Conservation (phyloP, 2,329 filamentous ascomycete genomes). For the Diaporthe vaccinii region DNA sequence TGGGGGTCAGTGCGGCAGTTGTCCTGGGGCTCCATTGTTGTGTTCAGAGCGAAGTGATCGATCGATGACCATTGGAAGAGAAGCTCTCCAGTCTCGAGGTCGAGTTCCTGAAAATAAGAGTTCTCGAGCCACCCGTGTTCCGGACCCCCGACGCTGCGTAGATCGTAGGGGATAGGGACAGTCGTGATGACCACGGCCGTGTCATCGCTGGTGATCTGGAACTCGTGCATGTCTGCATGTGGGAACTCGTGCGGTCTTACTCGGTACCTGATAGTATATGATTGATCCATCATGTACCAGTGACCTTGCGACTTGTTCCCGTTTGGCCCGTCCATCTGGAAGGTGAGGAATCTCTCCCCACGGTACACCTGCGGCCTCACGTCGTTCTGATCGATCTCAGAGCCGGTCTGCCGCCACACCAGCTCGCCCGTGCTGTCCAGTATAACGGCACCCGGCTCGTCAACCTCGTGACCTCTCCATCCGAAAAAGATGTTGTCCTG, state of each 20-base stretch:
- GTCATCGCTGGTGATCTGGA: slow-evolving; percentile 56
- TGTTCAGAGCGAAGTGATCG: slow-evolving; percentile 33
- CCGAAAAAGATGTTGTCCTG: slow-evolving; percentile 41
- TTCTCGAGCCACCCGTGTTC: slow-evolving; percentile 50
- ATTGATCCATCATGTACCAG: slow-evolving; percentile 41
- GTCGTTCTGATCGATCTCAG: slow-evolving; percentile 40
- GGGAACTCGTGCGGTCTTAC: slow-evolving; percentile 45
- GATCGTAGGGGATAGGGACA: slow-evolving; percentile 50
- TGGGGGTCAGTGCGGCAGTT: slow-evolving; percentile 36
- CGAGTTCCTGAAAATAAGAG: slow-evolving; percentile 56
- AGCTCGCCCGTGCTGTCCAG: slow-evolving; percentile 45
- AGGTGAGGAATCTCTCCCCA: slow-evolving; percentile 51
- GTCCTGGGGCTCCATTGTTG: slow-evolving; percentile 39
- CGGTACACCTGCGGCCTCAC: slow-evolving; percentile 49
- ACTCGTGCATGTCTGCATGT: slow-evolving; percentile 57
- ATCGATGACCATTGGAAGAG: slow-evolving; percentile 52
- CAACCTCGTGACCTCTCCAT: slow-evolving; percentile 41
- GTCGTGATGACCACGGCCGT: slow-evolving; percentile 59
- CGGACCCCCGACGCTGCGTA: slow-evolving; percentile 50
- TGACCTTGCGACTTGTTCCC: slow-evolving; percentile 34
- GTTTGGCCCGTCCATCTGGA: slow-evolving; percentile 47
- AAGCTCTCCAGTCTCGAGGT: slow-evolving; percentile 53
- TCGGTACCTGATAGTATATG: slow-evolving; percentile 36
- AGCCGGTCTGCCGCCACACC: slow-evolving; percentile 45
- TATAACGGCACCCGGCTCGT: slow-evolving; percentile 45